These are phyloP conservation scores for Gautieria morchelliformis DNA, from an alignment of 768 basidiomycete genomes.

Conservation along the genomic window DNA sequence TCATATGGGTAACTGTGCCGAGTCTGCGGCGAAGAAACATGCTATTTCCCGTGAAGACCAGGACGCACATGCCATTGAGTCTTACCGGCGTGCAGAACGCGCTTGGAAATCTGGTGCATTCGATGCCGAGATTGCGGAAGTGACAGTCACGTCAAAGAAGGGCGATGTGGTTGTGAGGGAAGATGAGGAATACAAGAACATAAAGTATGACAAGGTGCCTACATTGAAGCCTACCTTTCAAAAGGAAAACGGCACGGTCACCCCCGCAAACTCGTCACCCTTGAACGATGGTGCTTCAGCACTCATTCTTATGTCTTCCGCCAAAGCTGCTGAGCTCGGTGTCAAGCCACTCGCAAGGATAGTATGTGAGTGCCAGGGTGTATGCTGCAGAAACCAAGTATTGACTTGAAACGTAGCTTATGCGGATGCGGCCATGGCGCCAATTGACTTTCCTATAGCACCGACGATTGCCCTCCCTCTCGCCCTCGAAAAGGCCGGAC, in stretches of 20 bases:
- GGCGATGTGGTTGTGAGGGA: constrained; percentile 82
- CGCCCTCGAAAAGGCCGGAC: constrained; percentile 80
- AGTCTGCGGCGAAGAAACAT: constrained; percentile 73
- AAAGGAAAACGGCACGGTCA: constrained; percentile 78
- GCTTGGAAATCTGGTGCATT: constrained; percentile 87
- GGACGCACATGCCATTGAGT: constrained; percentile 88
- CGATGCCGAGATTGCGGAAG: constrained; percentile 78
- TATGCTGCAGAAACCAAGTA: constrained; percentile 1
- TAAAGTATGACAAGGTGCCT: constrained; percentile 91
- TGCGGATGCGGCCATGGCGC: constrained; percentile 93
- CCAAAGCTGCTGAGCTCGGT: constrained; percentile 85
- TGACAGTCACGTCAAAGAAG: constrained; percentile 90
- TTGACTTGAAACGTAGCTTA: constrained; percentile 49
- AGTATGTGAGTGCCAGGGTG: constrained; percentile 54
- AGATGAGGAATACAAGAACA: constrained; percentile 97
- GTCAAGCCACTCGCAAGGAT: constrained; percentile 90
- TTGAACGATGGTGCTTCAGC: constrained; percentile 96
- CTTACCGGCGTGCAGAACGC: constrained; percentile 85
- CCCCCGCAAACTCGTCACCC: constrained; percentile 92
- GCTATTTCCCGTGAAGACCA: constrained; percentile 78
- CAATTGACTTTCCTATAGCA: constrained; percentile 94
- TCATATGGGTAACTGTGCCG: constrained; percentile 97
- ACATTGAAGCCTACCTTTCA: constrained; percentile 84
- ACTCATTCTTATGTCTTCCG: constrained; percentile 87
- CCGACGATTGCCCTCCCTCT: constrained; percentile 86